A percentile compares a stretch with the other conserved stretches of the same genome.
These are phyloP conservation scores for Sporisorium graminicola DNA, from an alignment of 1,284 basidiomycete species.

Conservation along the genomic window DNA sequence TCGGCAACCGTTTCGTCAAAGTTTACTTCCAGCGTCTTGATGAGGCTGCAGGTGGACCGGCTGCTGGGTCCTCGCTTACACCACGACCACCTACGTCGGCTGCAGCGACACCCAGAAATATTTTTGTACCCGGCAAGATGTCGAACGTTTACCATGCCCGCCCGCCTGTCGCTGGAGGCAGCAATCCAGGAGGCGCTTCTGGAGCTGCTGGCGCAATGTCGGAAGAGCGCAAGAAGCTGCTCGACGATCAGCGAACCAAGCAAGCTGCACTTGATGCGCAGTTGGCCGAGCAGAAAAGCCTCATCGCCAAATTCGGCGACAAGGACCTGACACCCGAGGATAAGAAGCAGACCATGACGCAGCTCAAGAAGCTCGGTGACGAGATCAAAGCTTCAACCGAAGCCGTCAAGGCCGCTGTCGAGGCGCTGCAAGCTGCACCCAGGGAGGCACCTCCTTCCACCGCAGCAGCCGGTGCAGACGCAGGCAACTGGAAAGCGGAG, in stretches of 20 bases:
- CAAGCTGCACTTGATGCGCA: conserved; percentile 83
- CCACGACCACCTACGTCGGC: conserved; percentile 73
- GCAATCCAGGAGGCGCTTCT: conserved; percentile 3
- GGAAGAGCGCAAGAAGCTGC: conserved; percentile 70
- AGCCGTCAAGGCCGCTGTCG: conserved; percentile 68
- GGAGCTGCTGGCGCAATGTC: conserved; percentile 29
- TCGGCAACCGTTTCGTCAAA: conserved; percentile 94
- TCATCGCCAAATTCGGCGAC: conserved; percentile 79
- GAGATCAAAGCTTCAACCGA: conserved; percentile 77
- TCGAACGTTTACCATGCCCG: conserved; percentile 64
- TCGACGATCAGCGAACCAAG: conserved; percentile 74
- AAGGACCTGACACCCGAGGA: conserved; percentile 78
- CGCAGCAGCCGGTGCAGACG: conserved; percentile 39
- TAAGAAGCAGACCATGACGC: conserved; percentile 83
- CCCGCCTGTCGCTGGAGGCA: conserved; percentile 22
- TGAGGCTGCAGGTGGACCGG: conserved; percentile 76
- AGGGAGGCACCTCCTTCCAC: conserved; percentile 40
- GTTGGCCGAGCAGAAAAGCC: conserved; percentile 88
- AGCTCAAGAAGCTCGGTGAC: conserved; percentile 81
- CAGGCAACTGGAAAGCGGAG: conserved; percentile 74
- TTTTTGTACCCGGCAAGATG: conserved; percentile 60
- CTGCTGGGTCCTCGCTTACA: conserved; percentile 79
- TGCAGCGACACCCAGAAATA: conserved; percentile 28
- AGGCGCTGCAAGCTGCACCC: conserved; percentile 67
- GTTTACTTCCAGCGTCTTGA: conserved; percentile 68